Percentiles rank a stretch among this genome's conserved stretches.
Conservation (phyloP, 139 green algal genomes). For the Picochlorum sp. region DNA sequence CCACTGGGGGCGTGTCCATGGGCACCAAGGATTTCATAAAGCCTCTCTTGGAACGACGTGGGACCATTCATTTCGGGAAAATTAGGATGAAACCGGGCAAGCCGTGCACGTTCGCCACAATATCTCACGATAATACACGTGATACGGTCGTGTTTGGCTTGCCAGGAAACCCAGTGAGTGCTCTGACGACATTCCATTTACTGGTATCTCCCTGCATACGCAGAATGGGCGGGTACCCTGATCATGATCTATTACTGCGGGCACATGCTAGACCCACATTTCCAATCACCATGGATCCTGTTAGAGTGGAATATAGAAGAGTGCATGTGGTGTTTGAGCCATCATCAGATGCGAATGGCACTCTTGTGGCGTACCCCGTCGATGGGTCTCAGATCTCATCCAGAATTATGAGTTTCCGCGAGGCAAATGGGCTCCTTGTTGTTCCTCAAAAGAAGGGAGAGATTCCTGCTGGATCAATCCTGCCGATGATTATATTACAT, state of each 20-base stretch:
- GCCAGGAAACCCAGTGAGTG: constrained; percentile 79
- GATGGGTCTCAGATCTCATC: constrained; percentile 87
- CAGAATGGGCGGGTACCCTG: constrained; percentile 67
- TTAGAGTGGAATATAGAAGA: constrained; percentile 93
- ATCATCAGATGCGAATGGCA: no score
- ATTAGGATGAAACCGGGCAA: constrained; percentile 95
- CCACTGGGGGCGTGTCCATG: constrained; percentile 92
- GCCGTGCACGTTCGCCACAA: constrained; percentile 89
- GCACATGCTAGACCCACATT: constrained; percentile 47
- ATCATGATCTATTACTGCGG: constrained; percentile 47
- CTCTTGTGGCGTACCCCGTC: no score
- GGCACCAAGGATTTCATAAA: constrained; percentile 93
- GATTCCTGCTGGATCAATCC: constrained; percentile 40
- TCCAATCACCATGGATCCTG: constrained; percentile 71
- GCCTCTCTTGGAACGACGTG: constrained; percentile 72
- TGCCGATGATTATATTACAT: constrained; percentile 55
- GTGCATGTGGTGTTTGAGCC: constrained; percentile 29
- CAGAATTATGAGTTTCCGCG: constrained; percentile 69
- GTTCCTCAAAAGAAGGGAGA: constrained; percentile 42
- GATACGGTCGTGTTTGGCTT: constrained; percentile 42
- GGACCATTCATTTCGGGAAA: constrained; percentile 86
- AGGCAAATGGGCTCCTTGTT: constrained; percentile 64
- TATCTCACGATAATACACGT: constrained; percentile 25
- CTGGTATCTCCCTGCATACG: constrained; percentile 73
- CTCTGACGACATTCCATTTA: constrained; percentile 89